Evolutionary conservation across 2,329 filamentous ascomycete species (phyloP).

Genomic region (Arthrinium phaeospermum): DNA sequence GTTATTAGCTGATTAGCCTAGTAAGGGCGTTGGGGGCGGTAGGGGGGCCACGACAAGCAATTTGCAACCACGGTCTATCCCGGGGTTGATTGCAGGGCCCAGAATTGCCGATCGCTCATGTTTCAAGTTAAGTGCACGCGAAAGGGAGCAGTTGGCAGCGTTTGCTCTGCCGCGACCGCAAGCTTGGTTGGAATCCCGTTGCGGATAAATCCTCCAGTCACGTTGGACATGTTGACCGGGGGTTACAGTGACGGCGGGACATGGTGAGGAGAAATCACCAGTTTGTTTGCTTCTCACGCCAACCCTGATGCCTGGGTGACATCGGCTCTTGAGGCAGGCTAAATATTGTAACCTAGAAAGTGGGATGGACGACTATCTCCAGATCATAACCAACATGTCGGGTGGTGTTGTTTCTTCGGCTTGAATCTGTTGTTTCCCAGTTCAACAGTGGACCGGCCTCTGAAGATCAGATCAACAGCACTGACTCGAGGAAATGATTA

Average conservation of each 20-base stretch:
- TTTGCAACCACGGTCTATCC: background rate
- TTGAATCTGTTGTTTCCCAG: background rate
- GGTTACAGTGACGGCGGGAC: background rate
- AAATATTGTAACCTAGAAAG: background rate
- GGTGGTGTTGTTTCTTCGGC: background rate
- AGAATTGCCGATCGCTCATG: slow-evolving; percentile 3
- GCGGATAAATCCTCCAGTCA: background rate
- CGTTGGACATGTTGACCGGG: background rate
- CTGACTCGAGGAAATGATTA: background rate
- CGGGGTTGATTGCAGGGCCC: slow-evolving; percentile 1
- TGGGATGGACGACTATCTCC: slow-evolving; percentile 3
- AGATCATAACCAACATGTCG: slow-evolving; percentile 10
- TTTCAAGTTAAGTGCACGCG: background rate
- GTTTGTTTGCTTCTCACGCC: background rate
- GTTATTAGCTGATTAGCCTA: background rate
- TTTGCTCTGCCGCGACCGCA: background rate
- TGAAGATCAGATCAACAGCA: background rate
- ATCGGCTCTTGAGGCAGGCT: slow-evolving; percentile 4
- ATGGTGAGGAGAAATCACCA: background rate
- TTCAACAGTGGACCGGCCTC: background rate
- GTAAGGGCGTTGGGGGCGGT: background rate
- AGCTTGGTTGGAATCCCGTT: background rate
- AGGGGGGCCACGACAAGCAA: background rate
- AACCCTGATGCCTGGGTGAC: background rate
- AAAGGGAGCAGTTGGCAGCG: background rate